Evolutionary conservation across 441 rosid genomes (phyloP), one percentile per base, ranked within the genome.

Genomic region (Bocquillonia castaneifolia): DNA sequence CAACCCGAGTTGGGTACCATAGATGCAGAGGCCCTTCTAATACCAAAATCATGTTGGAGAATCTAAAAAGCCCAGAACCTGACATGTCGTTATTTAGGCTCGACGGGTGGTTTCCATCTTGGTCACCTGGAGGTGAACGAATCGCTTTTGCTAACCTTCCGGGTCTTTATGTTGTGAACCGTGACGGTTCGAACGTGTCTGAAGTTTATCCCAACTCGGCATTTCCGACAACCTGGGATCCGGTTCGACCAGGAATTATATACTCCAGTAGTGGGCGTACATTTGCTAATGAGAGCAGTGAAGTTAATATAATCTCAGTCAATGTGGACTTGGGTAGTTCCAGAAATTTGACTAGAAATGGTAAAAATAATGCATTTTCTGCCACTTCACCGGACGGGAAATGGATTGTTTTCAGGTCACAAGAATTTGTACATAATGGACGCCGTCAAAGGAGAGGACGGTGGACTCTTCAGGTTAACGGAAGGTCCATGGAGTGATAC

Each of bases 381-480:
- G 76, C 90, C 3, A 86, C 80, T 17, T 90, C 98, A 0, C 93
- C 98, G 0, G 95, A 92, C 22, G 96, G 98, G 26, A 87, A 86
- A 77, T 78, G 80, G 78, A 66, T 92, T 0, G 95, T 83, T 61
- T 92, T 66, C 96, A 12, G 98, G 98, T 62, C 72, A 92, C 32
- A 92, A 90, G 76, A 92, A 92, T 67, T 76, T 90, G 9, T 90
- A 92, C 69, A 67, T 87, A 72, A 90, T 90, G 93, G 98, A 92
- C 59, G 83, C 90, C 0, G 74, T 63, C 8, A 73, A 74, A 59
- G 98, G 98, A 0, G 98, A 92, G 74, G 17, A 5, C 0, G 81
- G 77, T 3, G 89, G 98, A 39, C 67, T 92, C 0, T 44, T 26
- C n/a, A 74, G 83, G 55, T 70, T 92, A 56, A 92, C 96, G 0